Percentiles rank a stretch among this genome's conserved stretches.
Evolutionary conservation across 1,139 yeast species (phyloP).

Genomic region (Meyerozyma sp.): DNA sequence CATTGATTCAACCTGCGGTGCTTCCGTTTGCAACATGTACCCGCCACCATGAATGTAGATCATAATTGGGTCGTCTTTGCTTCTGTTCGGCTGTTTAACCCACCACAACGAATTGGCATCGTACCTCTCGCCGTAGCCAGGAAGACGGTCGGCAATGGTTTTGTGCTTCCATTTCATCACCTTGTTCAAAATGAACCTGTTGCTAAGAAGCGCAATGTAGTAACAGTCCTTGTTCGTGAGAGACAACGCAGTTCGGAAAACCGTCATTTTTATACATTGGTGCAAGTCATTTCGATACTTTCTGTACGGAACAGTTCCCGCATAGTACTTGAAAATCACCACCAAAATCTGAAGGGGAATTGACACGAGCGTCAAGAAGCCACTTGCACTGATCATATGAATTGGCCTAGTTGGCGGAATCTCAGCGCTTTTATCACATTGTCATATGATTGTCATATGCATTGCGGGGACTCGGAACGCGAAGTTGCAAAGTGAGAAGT

Average conservation of each 20-base stretch:
- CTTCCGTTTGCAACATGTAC: conserved; percentile 29
- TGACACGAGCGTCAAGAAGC: conserved; percentile 4
- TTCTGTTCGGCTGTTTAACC: conserved; percentile 22
- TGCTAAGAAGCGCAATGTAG: conserved; percentile 7
- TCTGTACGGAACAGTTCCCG: conserved; percentile 15
- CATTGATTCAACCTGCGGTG: conserved; percentile 28
- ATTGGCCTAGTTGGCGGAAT: not conserved
- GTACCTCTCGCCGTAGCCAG: conserved; percentile 29
- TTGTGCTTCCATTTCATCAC: conserved; percentile 6
- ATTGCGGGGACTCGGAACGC: not conserved
- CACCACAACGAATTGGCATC: conserved; percentile 35
- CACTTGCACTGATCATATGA: not conserved
- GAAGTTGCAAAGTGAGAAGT: not conserved
- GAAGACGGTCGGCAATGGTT: conserved; percentile 9
- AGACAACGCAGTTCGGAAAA: conserved; percentile 14
- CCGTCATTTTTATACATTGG: conserved; percentile 14
- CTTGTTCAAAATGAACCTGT: conserved; percentile 6
- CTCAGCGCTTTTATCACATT: not conserved
- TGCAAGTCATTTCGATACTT: conserved; percentile 13
- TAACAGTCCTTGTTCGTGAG: conserved; percentile 13
- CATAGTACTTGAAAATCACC: conserved; percentile 11
- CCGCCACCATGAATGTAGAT: conserved; percentile 44
- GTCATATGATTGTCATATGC: not conserved
- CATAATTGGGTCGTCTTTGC: conserved; percentile 30
- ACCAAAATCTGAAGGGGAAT: conserved; percentile 4